Evolutionary conservation across 192 early-diverging fungal species (phyloP), one percentile per base, ranked within the genome.

Genomic region (Dissophora globulifera): DNA sequence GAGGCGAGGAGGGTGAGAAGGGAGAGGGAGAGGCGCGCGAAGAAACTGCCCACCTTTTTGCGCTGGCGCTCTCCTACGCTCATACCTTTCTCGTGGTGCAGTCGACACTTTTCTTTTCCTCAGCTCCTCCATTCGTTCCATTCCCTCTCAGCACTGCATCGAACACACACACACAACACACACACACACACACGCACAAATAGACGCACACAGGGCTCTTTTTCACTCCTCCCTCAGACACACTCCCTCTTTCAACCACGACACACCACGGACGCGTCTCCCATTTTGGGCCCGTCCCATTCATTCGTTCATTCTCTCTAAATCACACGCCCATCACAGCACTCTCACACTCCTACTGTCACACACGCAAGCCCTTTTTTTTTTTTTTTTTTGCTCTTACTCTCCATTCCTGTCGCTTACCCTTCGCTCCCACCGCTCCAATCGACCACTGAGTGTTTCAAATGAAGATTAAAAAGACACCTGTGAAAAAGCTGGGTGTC

Each of bases 401-500:
- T 49, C 50, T 48, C 8, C 0, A 26, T 19, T 31, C 27, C 54
- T 30, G 23, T 45, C 40, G 27, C 19, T 22, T 9, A 45, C 2
- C 49, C 25, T 26, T 23, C 15, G 2, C 62, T n/a, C 50, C 1
- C 62, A 23, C 49, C 4, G 13, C 16, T 27, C 35, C 6, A 38
- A n/a, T n/a, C 35, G 46, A 64, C 26, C 27, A n/a, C 9, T 22
- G 1, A 31, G 42, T 17, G 29, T 33, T 25, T 50, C 43, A 26
- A 60, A 82, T 85, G 82, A 87, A 83, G 70, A 88, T 90, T 59
- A 89, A 83, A 78, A 89, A 87, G 70, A 74, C 84, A 3, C 86
- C 87, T 27, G 85, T 87, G 13, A 89, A 89, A 78, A 86, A 85
- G 67, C 67, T 90, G 61, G 65, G 84, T 16, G 80, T 86, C 22